Evolutionary conservation across 2,329 filamentous ascomycete genomes (phyloP), one percentile per base, ranked within the genome.

Genomic region (Nigrospora sphaerica): DNA sequence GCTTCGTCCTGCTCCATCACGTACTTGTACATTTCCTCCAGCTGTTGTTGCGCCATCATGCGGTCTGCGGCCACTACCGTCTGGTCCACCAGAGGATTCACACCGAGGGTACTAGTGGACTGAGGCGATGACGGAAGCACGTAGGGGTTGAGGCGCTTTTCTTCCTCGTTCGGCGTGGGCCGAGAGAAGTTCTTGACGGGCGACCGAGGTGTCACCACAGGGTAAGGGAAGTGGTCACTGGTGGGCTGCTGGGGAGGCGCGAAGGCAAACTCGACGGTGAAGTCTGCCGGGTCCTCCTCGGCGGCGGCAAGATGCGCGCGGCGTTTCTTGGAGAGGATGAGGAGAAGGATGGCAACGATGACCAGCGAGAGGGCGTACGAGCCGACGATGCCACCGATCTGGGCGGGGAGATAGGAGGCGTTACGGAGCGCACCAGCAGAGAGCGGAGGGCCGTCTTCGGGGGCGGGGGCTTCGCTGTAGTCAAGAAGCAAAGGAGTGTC

Each of bases 11-110:
- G 87, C 64, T 90, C 88, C 83, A 95, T 86, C 52, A 95, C 91
- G 55, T 90, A 86, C 51, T 84, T 89, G 68, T 96, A 97, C 63
- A 97, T 82, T 57, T 88, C 82, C 64, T 95, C 90, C 65, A 96
- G 82, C 63, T 95, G 87, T 53, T 84, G 75, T 64, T 93, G 83
- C 52, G 88, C 83, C 70, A 85, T 84, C 59, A 78, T 75, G 62
- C 78, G 81, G 66, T 95, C 88, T 49, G 80, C 77, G 49, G 85
- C 79, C 19, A 96, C 77, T 14, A 95, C 78, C 49, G 76, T 77
- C 49, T 85, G 82, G 63, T 96, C 89, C 49, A 96, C 87, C 18
- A 80, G 82, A 14, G 76, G 77, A 49, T 88, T 81, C 48, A 83
- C 79, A 45, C 80, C 80, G 54, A 78, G 43, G 18, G 38, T 19